phyloP scores from a whole-genome alignment of 1,284 basidiomycete species.

The Marasmius tenuissimus region DNA sequence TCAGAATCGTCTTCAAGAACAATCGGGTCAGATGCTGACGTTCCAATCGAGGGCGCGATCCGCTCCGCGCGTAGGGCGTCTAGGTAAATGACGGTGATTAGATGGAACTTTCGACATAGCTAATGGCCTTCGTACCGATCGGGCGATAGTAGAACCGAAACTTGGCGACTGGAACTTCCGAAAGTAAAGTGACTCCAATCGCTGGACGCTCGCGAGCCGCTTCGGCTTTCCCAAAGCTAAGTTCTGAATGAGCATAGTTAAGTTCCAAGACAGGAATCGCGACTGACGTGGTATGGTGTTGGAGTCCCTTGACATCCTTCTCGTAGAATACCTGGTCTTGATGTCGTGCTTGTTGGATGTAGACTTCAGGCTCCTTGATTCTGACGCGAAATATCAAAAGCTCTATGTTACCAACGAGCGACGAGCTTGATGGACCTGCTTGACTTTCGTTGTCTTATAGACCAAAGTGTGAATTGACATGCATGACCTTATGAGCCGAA shows the following conservation, averaged over 20 bases:
- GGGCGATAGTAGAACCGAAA: conserved; percentile 6
- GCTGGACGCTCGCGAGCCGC: background rate
- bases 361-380: background rate
- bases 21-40: background rate
- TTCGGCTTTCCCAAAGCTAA: background rate
- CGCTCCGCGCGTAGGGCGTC: background rate
- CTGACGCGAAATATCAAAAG: conserved; percentile 1
- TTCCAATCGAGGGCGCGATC: background rate
- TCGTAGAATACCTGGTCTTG: conserved; percentile 1
- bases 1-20: background rate
- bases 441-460: background rate
- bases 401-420: background rate
- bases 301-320: background rate
- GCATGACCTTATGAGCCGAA: background rate
- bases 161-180: conserved; percentile 1
- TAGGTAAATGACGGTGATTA: background rate
- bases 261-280: background rate
- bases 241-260: background rate
- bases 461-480: background rate
- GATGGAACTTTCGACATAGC: background rate
- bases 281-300: conserved; percentile 5
- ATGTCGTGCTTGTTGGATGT: background rate
- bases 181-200: background rate
- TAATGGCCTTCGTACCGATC: background rate
- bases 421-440: background rate